A percentile compares a stretch with the other conserved stretches of the same genome.
phyloP scores from a whole-genome alignment of 352 stramenopile genomes.

The Globisporangium splendens region DNA sequence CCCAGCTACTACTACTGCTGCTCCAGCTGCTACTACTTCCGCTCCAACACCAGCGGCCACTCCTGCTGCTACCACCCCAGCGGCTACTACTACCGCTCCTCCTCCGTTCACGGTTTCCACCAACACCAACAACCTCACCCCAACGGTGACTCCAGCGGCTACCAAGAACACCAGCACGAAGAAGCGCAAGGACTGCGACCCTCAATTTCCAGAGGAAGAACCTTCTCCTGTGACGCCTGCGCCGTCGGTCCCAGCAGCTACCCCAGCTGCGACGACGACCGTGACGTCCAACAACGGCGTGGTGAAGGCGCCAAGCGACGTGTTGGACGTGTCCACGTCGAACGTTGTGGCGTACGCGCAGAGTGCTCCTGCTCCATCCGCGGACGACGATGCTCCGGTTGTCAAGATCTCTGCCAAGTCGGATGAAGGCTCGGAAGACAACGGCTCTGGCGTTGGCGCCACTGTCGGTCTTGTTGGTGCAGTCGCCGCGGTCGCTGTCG shows the following conservation, averaged over 20 bases:
- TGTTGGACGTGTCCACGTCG: background rate
- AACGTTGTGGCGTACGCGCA: constrained; percentile 1
- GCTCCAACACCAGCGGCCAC: background rate
- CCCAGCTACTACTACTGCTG: background rate
- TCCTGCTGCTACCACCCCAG: constrained; percentile 1
- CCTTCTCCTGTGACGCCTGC: background rate
- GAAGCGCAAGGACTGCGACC: constrained; percentile 12
- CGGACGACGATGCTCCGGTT: background rate
- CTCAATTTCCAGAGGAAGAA: constrained; percentile 8
- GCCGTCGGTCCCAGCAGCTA: background rate
- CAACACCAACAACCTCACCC: constrained; percentile 1
- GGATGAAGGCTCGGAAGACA: background rate
- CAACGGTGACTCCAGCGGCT: constrained; percentile 1
- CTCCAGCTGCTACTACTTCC: background rate
- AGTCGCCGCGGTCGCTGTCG: constrained; percentile 1
- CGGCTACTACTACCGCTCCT: background rate
- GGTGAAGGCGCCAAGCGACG: background rate
- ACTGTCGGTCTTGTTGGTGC: background rate
- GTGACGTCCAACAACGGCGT: constrained; percentile 2
- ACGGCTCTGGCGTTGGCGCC: background rate
- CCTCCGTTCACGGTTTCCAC: background rate
- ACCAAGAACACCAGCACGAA: background rate
- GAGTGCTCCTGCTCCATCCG: background rate
- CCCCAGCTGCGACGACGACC: background rate
- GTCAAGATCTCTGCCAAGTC: constrained; percentile 3